These are phyloP conservation scores for Pseudocercospora fijiensis DNA, from an alignment of 2,329 filamentous ascomycete species.

Conservation along the genomic window DNA sequence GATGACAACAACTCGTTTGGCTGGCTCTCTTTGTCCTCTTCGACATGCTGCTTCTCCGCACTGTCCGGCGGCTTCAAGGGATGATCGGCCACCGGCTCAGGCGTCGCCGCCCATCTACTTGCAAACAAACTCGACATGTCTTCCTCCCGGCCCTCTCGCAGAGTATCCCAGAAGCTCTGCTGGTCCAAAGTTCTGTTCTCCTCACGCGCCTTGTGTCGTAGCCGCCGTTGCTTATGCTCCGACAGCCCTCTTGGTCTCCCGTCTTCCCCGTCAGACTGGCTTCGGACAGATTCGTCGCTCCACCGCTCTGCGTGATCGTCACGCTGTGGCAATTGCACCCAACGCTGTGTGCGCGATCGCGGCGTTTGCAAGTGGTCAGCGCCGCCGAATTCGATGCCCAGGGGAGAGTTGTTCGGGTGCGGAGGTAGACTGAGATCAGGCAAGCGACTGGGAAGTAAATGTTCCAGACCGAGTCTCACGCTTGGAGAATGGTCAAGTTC, in stretches of 20 bases:
- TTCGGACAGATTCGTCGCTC: slow-evolving; percentile 72
- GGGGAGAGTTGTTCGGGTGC: slow-evolving; percentile 17
- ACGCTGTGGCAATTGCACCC: slow-evolving; percentile 35
- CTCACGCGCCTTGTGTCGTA: slow-evolving; percentile 44
- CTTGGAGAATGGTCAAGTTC: slow-evolving; percentile 32
- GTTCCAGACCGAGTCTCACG: slow-evolving; percentile 38
- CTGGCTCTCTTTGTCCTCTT: slow-evolving; percentile 12
- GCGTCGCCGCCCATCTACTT: slow-evolving; percentile 35
- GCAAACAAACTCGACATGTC: slow-evolving; percentile 37
- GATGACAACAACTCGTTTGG: slow-evolving; percentile 28
- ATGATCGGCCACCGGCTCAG: slow-evolving; percentile 20
- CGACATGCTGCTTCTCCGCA: slow-evolving; percentile 5
- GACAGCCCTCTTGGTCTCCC: slow-evolving; percentile 7
- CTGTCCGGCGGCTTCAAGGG: slow-evolving; percentile 4
- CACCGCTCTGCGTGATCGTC: slow-evolving; percentile 53
- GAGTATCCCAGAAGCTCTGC: slow-evolving; percentile 50
- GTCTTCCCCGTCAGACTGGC: slow-evolving; percentile 49
- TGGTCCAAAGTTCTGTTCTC: slow-evolving; percentile 52
- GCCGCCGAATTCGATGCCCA: slow-evolving; percentile 18
- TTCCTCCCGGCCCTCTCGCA: slow-evolving; percentile 42
- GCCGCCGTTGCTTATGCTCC: slow-evolving; percentile 7
- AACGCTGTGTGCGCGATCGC: slow-evolving; percentile 35
- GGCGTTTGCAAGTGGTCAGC: slow-evolving; percentile 31
- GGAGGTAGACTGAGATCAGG: slow-evolving; percentile 26
- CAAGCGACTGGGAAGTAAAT: slow-evolving; percentile 37